phyloP scores from a whole-genome alignment of 2,329 filamentous ascomycete genomes.

The Cercospora sojina region DNA sequence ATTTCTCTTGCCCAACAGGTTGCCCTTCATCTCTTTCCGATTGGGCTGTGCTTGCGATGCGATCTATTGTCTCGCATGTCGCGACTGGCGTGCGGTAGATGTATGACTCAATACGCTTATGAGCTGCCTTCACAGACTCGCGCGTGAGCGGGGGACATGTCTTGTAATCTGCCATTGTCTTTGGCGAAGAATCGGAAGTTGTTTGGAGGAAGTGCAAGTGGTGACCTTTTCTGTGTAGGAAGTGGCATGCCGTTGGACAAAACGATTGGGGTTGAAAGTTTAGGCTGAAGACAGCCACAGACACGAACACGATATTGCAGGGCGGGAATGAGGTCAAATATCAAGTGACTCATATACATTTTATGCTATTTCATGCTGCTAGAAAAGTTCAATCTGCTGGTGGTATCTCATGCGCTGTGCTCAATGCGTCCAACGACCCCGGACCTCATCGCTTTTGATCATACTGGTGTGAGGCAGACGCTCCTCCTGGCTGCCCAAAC shows the following conservation, averaged over 20 bases:
- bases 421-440: not conserved
- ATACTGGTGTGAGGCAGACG: conserved; percentile 7
- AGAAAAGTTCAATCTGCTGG: not conserved
- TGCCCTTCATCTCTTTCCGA: conserved; percentile 34
- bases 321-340: not conserved
- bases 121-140: conserved; percentile 68
- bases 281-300: not conserved
- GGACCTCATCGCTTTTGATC: conserved; percentile 7
- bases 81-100: conserved; percentile 83
- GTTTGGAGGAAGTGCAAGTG: not conserved
- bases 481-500: conserved; percentile 25
- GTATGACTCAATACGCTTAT: conserved; percentile 68
- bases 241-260: not conserved
- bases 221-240: not conserved
- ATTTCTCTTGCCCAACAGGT: conserved; percentile 11
- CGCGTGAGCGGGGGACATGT: conserved; percentile 66
- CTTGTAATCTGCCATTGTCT: conserved; percentile 48
- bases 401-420: conserved; percentile 9
- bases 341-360: not conserved
- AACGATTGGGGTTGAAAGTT: not conserved
- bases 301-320: not conserved
- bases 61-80: conserved; percentile 72
- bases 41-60: conserved; percentile 71
- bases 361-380: not conserved
- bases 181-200: not conserved